A percentile compares a stretch with the other conserved stretches of the same genome.
phyloP scores from a whole-genome alignment of 768 basidiomycete species.

The Naganishia kalamii region DNA sequence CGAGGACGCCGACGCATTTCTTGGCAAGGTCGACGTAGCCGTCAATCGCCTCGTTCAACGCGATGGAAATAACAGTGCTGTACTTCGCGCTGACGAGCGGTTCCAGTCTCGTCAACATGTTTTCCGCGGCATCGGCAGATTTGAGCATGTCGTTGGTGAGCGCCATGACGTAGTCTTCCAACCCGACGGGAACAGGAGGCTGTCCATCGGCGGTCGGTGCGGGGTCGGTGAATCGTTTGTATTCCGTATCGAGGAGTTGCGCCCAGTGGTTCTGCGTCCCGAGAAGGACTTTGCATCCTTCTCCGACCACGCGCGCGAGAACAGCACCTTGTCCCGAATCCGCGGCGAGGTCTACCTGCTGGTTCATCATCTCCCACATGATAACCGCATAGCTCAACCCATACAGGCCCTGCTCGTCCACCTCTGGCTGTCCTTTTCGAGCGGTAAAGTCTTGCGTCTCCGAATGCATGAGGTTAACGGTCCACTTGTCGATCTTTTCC shows the following conservation, averaged over 20 bases:
- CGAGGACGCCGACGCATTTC: slow-evolving; percentile 88
- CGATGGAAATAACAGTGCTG: slow-evolving; percentile 68
- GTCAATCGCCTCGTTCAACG: slow-evolving; percentile 91
- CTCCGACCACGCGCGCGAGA: slow-evolving; percentile 79
- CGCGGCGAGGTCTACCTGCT: slow-evolving; percentile 81
- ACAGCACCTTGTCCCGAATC: slow-evolving; percentile 95
- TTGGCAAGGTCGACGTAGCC: slow-evolving; percentile 98
- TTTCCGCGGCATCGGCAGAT: slow-evolving; percentile 86
- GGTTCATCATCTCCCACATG: slow-evolving; percentile 93
- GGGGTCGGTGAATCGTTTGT: slow-evolving; percentile 71
- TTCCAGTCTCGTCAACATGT: slow-evolving; percentile 75
- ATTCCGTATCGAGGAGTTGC: slow-evolving; percentile 71
- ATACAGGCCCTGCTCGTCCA: slow-evolving; percentile 81
- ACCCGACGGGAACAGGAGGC: slow-evolving; percentile 60
- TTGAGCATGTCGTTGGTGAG: slow-evolving; percentile 97
- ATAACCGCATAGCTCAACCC: slow-evolving; percentile 88
- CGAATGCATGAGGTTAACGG: slow-evolving; percentile 82
- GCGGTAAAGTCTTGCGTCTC: slow-evolving; percentile 77
- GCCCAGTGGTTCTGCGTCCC: slow-evolving; percentile 81
- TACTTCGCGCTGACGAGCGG: slow-evolving; percentile 91
- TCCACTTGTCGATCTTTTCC: slow-evolving; percentile 95
- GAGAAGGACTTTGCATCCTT: slow-evolving; percentile 83
- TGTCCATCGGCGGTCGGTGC: slow-evolving; percentile 54
- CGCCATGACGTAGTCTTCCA: slow-evolving; percentile 93
- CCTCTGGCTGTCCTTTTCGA: slow-evolving; percentile 77